A percentile compares a stretch with the other conserved stretches of the same genome.
Evolutionary conservation across 129 eudicot species (phyloP).

Genomic region (Sambucus nigra): DNA sequence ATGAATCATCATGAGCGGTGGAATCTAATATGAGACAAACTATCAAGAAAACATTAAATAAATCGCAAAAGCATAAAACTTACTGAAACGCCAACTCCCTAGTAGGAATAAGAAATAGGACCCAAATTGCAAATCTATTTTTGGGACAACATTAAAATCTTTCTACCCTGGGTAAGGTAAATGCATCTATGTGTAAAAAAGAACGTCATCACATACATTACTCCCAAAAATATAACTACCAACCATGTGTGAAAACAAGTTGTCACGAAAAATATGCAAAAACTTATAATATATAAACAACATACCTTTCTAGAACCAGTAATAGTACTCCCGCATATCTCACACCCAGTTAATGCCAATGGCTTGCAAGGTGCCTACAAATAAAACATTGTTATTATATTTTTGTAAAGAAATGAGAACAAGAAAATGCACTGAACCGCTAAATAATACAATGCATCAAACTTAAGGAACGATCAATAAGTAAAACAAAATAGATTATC

Average conservation of each 20-base stretch:
- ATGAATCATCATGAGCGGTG: neutral
- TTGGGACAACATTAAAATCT: slow-evolving; percentile 78
- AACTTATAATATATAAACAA: neutral
- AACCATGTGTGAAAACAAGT: neutral
- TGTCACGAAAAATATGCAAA: neutral
- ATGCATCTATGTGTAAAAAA: slow-evolving; percentile 82
- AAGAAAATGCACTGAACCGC: slow-evolving; percentile 1
- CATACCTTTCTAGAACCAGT: slow-evolving; percentile 98
- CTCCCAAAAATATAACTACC: slow-evolving; percentile 2
- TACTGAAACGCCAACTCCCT: slow-evolving; percentile 98
- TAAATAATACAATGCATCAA: neutral
- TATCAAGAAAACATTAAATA: neutral
- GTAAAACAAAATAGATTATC: neutral
- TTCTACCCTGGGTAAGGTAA: slow-evolving; percentile 84
- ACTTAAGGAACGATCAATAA: neutral
- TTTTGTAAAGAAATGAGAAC: slow-evolving; percentile 4
- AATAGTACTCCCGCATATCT: slow-evolving; percentile 90
- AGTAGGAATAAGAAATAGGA: slow-evolving; percentile 91
- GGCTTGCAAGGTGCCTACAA: slow-evolving; percentile 97
- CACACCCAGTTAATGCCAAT: slow-evolving; percentile 81
- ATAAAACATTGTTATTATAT: too few species aligned
- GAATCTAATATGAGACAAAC: too few species aligned
- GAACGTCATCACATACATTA: neutral
- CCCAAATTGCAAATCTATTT: slow-evolving; percentile 83
- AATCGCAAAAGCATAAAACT: slow-evolving; percentile 16